Conservation (phyloP, 208 protist genomes). For the Zelonia costaricensis region DNA sequence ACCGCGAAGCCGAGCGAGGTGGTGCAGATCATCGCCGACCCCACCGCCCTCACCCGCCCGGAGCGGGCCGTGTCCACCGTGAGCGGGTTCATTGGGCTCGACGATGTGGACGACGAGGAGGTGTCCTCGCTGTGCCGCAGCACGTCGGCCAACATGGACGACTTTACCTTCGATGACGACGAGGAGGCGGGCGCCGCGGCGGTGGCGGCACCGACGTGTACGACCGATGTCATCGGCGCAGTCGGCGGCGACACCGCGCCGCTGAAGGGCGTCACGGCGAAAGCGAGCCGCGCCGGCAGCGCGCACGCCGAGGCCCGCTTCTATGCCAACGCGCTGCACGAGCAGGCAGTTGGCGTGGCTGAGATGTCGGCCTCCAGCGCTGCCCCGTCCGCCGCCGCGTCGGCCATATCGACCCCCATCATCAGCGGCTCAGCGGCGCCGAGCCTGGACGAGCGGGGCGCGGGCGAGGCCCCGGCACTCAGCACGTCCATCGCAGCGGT, state of each 20-base stretch:
- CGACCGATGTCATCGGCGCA: neutral
- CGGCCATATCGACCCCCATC: neutral
- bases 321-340: conserved; percentile 43
- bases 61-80: too few species aligned
- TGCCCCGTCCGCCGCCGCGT: conserved; percentile 6
- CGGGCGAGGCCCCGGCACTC: neutral
- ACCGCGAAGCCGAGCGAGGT: conserved; percentile 17
- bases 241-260: neutral
- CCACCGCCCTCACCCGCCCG: neutral
- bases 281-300: neutral
- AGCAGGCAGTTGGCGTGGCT: conserved; percentile 29
- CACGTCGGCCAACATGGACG: conserved; percentile 32
- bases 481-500: conserved; percentile 7
- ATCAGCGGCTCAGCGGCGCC: neutral
- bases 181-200: conserved; percentile 7
- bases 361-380: conserved; percentile 21
- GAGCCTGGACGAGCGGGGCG: neutral
- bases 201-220: neutral
- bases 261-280: neutral
- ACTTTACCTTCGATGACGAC: conserved; percentile 40
- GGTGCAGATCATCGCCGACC: conserved; percentile 11
- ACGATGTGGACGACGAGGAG: conserved; percentile 35
- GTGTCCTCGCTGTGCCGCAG: conserved; percentile 25
- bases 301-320: conserved; percentile 30
- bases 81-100: conserved; percentile 9